These are phyloP conservation scores for Triglochin maritima DNA, from an alignment of 106 monocot genomes.

Conservation along the genomic window DNA sequence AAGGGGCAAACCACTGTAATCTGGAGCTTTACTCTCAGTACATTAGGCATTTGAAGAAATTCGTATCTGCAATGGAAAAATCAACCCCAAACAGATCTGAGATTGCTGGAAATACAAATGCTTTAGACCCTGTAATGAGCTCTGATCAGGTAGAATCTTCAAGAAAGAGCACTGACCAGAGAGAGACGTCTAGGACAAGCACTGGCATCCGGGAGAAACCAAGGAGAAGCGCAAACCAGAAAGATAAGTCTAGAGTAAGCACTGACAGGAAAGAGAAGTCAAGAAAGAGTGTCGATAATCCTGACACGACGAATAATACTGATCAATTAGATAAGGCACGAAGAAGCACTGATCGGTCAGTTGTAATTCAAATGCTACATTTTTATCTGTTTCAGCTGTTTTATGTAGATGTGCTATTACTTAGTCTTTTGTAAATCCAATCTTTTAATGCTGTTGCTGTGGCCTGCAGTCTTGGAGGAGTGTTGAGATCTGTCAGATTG, in stretches of 20 bases:
- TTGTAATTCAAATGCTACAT: not conserved
- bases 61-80: constrained; percentile 52
- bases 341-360: constrained; percentile 86
- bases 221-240: constrained; percentile 30
- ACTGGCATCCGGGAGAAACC: constrained; percentile 33
- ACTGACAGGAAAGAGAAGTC: constrained; percentile 44
- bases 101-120: constrained; percentile 8
- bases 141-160: constrained; percentile 20
- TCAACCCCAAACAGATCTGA: constrained; percentile 9
- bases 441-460: not conserved
- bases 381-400: not conserved
- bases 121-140: constrained; percentile 14
- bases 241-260: constrained; percentile 44
- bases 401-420: not conserved
- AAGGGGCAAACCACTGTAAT: constrained; percentile 61
- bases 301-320: constrained; percentile 31
- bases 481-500: constrained; percentile 66
- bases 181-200: constrained; percentile 31
- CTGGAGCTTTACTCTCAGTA: constrained; percentile 53
- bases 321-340: constrained; percentile 63
- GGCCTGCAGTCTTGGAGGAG: constrained; percentile 57
- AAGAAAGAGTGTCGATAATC: constrained; percentile 36
- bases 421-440: not conserved
- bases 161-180: constrained; percentile 20
- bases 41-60: constrained; percentile 53